Evolutionary conservation across 2,329 filamentous ascomycete species (phyloP).

Genomic region (Verticillium alfalfae): DNA sequence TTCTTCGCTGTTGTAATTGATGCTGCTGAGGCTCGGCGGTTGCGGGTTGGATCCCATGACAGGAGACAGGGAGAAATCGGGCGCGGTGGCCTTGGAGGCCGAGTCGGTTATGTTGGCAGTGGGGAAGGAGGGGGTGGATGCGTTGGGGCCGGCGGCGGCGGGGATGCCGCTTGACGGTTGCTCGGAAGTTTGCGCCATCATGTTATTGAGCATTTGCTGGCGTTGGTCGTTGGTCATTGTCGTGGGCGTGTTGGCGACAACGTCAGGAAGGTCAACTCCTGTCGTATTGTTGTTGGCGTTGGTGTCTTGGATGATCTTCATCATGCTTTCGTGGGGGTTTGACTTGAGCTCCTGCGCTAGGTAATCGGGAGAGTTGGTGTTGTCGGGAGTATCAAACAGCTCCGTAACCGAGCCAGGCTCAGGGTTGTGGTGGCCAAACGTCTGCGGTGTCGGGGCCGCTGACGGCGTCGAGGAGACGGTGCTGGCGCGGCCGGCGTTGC

Average conservation of each 20-base stretch:
- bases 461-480: conserved; percentile 17
- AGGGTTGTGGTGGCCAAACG: conserved; percentile 22
- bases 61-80: conserved; percentile 38
- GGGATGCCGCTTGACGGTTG: conserved; percentile 13
- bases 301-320: conserved; percentile 60
- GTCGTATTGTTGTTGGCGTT: conserved; percentile 47
- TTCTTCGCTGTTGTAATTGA: conserved; percentile 63
- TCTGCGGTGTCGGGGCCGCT: conserved; percentile 20
- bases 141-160: conserved; percentile 9
- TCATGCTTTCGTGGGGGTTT: conserved; percentile 57
- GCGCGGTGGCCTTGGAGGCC: conserved; percentile 16
- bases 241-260: conserved; percentile 51
- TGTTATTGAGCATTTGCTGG: conserved; percentile 53
- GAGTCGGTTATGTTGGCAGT: conserved; percentile 12
- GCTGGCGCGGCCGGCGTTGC: conserved; percentile 19
- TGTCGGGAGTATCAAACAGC: conserved; percentile 46
- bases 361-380: conserved; percentile 39
- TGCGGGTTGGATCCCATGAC: conserved; percentile 38
- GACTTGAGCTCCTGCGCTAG: conserved; percentile 51
- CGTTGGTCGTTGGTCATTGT: conserved; percentile 52
- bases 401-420: conserved; percentile 52
- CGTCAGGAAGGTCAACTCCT: conserved; percentile 47
- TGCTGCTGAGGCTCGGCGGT: conserved; percentile 51
- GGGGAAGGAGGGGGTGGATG: conserved; percentile 10
- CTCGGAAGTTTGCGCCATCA: conserved; percentile 39